Conservation (phyloP, 129 eudicot species). For the Flaveria linearis region DNA sequence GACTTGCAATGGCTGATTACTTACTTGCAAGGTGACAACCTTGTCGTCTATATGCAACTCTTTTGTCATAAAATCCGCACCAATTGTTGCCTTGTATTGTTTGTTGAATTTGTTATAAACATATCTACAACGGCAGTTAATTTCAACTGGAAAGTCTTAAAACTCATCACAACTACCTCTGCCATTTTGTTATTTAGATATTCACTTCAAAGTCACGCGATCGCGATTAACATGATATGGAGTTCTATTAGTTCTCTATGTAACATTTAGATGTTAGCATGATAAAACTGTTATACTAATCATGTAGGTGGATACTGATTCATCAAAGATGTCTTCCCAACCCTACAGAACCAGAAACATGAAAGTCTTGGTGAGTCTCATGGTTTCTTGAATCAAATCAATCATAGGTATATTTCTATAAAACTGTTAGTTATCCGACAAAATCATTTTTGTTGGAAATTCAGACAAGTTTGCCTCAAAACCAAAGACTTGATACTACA, state of each 20-base stretch:
- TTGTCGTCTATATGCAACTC: conserved; percentile 75
- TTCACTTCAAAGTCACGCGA: not conserved
- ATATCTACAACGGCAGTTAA: conserved; percentile 50
- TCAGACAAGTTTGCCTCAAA: too few species aligned
- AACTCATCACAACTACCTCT: not conserved
- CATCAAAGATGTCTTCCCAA: conserved; percentile 74
- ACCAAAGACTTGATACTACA: too few species aligned
- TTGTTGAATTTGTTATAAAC: conserved; percentile 57
- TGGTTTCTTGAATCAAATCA: not conserved
- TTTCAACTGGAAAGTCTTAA: not conserved
- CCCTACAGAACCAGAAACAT: conserved; percentile 41
- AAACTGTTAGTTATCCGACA: too few species aligned
- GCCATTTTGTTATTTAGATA: not conserved
- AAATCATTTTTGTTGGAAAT: too few species aligned
- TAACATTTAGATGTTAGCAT: not conserved
- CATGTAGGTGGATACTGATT: conserved; percentile 49
- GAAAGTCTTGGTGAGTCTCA: not conserved
- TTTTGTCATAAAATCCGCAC: conserved; percentile 86
- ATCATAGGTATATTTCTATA: too few species aligned
- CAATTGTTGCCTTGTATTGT: conserved; percentile 85
- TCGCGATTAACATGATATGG: not conserved
- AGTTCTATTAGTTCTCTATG: not conserved
- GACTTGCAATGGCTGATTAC: conserved; percentile 3
- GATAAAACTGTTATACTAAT: not conserved
- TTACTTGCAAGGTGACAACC: conserved; percentile 73